Conservation (phyloP, 306 rosid species). For the Gastrolobium bilobum region DNA sequence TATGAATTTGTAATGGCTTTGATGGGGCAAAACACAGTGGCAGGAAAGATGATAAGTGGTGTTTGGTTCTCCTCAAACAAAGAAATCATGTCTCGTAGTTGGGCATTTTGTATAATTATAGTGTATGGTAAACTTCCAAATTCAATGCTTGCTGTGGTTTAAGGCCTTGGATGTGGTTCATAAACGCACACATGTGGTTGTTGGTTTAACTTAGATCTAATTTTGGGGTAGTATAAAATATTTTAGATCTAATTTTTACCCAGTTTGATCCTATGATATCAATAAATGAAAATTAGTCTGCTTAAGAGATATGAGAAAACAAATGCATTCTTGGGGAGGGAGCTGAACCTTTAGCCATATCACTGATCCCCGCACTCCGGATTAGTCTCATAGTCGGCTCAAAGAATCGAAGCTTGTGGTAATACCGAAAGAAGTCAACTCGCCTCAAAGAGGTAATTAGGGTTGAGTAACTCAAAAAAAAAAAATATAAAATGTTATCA, state of each 20-base stretch:
- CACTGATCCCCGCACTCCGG: no score
- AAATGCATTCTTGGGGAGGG: no score
- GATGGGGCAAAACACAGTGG: not conserved
- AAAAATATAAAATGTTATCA: conserved; percentile 20
- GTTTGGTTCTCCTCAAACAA: conserved; percentile 42
- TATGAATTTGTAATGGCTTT: conserved; percentile 11
- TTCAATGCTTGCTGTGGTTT: not conserved
- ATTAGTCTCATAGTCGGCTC: no score
- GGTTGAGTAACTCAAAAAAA: no score
- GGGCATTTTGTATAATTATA: not conserved
- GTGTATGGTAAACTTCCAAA: not conserved
- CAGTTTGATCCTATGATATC: not conserved
- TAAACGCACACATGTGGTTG: conserved; percentile 15
- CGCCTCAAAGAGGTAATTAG: no score
- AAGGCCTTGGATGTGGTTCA: not conserved
- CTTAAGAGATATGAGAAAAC: not conserved
- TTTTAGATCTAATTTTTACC: not conserved
- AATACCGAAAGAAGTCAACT: no score
- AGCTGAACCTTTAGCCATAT: no score
- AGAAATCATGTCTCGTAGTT: conserved; percentile 2
- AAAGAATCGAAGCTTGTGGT: no score
- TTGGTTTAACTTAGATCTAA: not conserved
- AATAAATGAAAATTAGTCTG: conserved; percentile 7
- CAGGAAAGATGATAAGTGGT: conserved; percentile 19
- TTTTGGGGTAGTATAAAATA: conserved; percentile 4